phyloP scores from a whole-genome alignment of 345 rosid species.

The Salix udensis region DNA sequence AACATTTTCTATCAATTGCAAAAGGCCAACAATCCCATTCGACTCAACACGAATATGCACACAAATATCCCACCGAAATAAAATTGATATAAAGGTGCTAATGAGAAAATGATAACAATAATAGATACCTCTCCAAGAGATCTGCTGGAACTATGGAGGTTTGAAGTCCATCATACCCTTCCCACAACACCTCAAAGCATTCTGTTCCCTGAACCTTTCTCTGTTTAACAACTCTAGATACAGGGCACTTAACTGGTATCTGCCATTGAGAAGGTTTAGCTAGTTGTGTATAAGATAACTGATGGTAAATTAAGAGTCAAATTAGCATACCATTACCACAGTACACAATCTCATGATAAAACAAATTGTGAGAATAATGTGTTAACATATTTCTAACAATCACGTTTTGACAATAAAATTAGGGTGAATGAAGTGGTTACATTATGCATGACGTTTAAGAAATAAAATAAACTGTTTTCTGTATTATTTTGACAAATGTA shows the following conservation, averaged over 20 bases:
- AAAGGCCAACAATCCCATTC: too few species aligned
- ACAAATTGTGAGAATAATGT: background rate
- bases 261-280: constrained; percentile 26
- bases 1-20: background rate
- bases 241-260: constrained; percentile 75
- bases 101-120: background rate
- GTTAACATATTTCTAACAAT: background rate
- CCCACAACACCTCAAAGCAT: constrained; percentile 79
- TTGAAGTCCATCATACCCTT: constrained; percentile 53
- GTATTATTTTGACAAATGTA: too few species aligned
- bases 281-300: background rate
- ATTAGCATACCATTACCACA: background rate
- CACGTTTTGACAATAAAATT: background rate
- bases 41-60: too few species aligned
- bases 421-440: background rate
- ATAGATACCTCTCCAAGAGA: constrained; percentile 64
- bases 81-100: too few species aligned
- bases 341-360: background rate
- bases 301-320: background rate
- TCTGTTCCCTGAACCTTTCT: constrained; percentile 70
- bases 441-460: background rate
- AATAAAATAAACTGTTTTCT: too few species aligned
- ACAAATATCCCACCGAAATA: background rate
- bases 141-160: constrained; percentile 71
- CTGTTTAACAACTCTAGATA: constrained; percentile 58